Evolutionary conservation across 2,329 filamentous ascomycete genomes (phyloP).

Genomic region (Rhexocercosporidium sp.): DNA sequence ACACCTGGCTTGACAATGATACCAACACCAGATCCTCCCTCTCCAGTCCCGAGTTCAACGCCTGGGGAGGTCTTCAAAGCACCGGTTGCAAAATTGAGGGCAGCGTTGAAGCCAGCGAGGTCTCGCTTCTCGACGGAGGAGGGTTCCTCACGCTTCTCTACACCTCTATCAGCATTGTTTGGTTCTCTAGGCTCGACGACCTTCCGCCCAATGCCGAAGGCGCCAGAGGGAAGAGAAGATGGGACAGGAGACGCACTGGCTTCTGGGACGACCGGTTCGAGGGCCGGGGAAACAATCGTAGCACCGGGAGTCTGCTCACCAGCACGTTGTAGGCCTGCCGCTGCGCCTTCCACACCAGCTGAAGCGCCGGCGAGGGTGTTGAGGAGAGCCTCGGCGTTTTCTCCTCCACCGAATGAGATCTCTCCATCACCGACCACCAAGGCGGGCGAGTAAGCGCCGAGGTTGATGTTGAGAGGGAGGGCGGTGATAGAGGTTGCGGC

Average conservation of each 20-base stretch:
- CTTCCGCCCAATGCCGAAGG: constrained; percentile 25
- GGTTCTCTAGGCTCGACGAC: constrained; percentile 22
- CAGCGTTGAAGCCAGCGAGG: constrained; percentile 53
- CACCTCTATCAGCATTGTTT: constrained; percentile 23
- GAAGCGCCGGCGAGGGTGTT: constrained; percentile 50
- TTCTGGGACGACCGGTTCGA: constrained; percentile 11
- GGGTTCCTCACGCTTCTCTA: constrained; percentile 27
- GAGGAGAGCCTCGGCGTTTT: constrained; percentile 48
- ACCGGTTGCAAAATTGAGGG: constrained; percentile 52
- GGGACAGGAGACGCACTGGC: constrained; percentile 10
- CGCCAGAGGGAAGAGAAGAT: constrained; percentile 15
- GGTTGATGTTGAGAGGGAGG: constrained; percentile 56
- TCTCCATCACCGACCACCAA: constrained; percentile 58
- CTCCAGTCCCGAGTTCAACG: constrained; percentile 53
- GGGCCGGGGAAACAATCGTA: constrained; percentile 6
- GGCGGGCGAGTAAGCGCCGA: constrained; percentile 55
- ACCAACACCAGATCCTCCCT: constrained; percentile 46
- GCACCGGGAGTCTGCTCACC: constrained; percentile 3
- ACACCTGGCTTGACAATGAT: constrained; percentile 28
- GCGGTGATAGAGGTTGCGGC: constrained; percentile 42
- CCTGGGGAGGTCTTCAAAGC: constrained; percentile 53
- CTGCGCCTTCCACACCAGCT: constrained; percentile 27
- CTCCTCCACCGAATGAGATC: constrained; percentile 51
- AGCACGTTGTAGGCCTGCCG: constrained; percentile 17
- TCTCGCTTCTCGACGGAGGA: constrained; percentile 50